Base-by-base conservation (phyloP, 2,329 filamentous ascomycete genomes). In the Coleophoma eucalyptorum region DNA sequence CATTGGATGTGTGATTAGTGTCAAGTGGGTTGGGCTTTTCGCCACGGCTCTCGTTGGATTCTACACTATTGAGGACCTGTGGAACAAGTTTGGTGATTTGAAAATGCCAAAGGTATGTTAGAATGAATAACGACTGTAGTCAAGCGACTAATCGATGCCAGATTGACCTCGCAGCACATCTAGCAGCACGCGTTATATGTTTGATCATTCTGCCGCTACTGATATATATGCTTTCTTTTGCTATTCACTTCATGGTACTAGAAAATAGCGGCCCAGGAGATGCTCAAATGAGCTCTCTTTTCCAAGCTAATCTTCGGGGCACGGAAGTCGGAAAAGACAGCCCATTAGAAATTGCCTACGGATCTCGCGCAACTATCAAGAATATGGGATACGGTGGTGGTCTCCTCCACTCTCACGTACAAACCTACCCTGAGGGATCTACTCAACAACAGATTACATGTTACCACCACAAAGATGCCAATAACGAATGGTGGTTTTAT, bases 401-500 rank as follows among this genome's bases (percentile, higher is more conserved):
- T 68, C 83, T 99, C 34, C 84, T 97, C 43, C 93, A 97, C 73
- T 97, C 92, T 40, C 94, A 97, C 76, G 83, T 97, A 55, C 93
- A 97, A 72, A 97, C 91, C 8, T 97, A 90, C 68, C 93, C 93
- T 0, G 92, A 97, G 66, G 94, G 93, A 32, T 97, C 94, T 35
- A 75, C 75, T 48, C 94, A 99, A 72, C 95, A 99, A 71, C 94
- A 99, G 69, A 86, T 99, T 55, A 99, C 94, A 56, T 99, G 95
- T 78, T 99, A 99, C 73, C 94, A 99, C 73, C 94, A 99, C 79
- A 99, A 99, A 70, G 94, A 99, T 76, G 81, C 93, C 69, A 99
- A 99, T 81, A 99, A 99, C 69, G 94, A 99, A 69, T 99, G 94
- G 94, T 96, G 95, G 74, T 92, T 99, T 72, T 97, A 97, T 69